phyloP scores from a whole-genome alignment of 2,329 filamentous ascomycete species.

The Stromatinia cepivora region DNA sequence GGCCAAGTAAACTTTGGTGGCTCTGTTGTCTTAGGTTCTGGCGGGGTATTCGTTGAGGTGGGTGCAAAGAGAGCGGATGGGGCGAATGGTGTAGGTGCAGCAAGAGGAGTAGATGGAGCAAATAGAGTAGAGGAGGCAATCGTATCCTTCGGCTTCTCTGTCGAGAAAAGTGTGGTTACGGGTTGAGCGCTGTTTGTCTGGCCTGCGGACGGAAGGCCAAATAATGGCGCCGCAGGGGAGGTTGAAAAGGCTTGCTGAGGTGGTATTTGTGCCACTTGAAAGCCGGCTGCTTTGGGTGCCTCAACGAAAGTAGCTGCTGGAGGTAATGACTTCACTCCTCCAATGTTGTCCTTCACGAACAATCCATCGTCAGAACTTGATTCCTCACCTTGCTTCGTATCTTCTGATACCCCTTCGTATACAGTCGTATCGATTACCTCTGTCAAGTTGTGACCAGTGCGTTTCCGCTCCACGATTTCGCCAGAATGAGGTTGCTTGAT shows the following conservation, averaged over 20 bases:
- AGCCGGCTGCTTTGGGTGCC: not conserved
- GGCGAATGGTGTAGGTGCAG: not conserved
- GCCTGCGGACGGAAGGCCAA: not conserved
- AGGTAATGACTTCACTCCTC: not conserved
- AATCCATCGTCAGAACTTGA: constrained; percentile 40
- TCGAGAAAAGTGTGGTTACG: not conserved
- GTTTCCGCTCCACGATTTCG: constrained; percentile 60
- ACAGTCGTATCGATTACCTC: constrained; percentile 58
- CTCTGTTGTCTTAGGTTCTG: not conserved
- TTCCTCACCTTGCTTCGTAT: constrained; percentile 10
- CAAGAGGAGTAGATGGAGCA: not conserved
- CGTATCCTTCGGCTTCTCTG: constrained; percentile 1
- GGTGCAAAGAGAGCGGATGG: not conserved
- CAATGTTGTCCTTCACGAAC: constrained; percentile 34
- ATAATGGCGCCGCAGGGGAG: not conserved
- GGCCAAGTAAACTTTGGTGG: constrained; percentile 16
- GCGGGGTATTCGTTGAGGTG: not conserved
- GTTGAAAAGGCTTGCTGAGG: not conserved
- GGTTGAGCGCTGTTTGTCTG: not conserved
- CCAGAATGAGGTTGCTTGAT: constrained; percentile 58
- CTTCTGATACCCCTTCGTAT: constrained; percentile 42
- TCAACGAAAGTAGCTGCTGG: not conserved
- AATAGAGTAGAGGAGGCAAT: not conserved
- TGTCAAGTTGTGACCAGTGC: constrained; percentile 52
- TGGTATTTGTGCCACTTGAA: not conserved